phyloP scores from a whole-genome alignment of 2,329 filamentous ascomycete species.

The Thermoascus crustaceus region DNA sequence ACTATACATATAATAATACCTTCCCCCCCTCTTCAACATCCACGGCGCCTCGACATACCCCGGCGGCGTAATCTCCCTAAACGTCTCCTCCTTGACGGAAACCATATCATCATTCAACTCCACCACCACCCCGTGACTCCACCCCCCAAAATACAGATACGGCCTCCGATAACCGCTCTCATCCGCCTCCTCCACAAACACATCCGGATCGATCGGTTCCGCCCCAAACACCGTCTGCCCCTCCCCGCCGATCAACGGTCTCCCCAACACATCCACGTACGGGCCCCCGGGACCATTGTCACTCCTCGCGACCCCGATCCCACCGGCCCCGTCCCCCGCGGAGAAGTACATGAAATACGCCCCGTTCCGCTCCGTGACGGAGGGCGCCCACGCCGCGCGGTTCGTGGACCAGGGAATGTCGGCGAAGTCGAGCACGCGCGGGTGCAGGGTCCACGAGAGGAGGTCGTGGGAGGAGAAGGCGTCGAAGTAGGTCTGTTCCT shows the following conservation, averaged over 20 bases:
- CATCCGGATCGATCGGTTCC: conserved; percentile 42
- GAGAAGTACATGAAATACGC: conserved; percentile 46
- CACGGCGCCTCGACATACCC: conserved; percentile 40
- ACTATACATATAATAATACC: conserved; percentile 41
- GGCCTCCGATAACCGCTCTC: conserved; percentile 32
- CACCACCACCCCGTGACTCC: conserved; percentile 36
- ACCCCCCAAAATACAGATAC: conserved; percentile 40
- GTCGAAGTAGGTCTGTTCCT: conserved; percentile 43
- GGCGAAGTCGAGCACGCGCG: conserved; percentile 34
- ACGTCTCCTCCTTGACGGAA: conserved; percentile 37
- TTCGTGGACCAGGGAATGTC: conserved; percentile 38
- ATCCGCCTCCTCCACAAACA: conserved; percentile 39
- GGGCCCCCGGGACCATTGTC: conserved; percentile 29
- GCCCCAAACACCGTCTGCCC: conserved; percentile 40
- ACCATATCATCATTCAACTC: conserved; percentile 39
- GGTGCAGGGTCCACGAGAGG: conserved; percentile 42
- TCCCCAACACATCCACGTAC: conserved; percentile 35
- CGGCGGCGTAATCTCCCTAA: conserved; percentile 40
- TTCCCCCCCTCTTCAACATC: conserved; percentile 36
- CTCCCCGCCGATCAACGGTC: conserved; percentile 38
- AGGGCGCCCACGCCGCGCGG: conserved; percentile 42
- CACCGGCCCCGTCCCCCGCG: conserved; percentile 42
- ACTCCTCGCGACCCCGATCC: conserved; percentile 37
- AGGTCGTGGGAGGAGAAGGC: conserved; percentile 45
- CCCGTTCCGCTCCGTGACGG: conserved; percentile 36